Conservation (phyloP, 768 basidiomycete species). For the Mycena albidolilacea region DNA sequence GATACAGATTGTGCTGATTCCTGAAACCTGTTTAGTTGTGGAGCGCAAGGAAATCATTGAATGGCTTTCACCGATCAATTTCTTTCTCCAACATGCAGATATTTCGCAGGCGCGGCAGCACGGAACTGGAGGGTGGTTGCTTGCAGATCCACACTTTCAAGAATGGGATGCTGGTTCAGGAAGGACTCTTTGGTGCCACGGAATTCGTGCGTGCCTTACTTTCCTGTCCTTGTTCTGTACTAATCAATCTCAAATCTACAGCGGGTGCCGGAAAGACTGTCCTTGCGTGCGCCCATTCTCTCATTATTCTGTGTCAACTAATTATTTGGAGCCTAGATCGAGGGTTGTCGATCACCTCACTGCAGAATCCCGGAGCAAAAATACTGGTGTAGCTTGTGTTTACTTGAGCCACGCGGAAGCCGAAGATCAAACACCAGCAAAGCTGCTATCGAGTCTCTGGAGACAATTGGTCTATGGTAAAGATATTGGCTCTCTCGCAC, state of each 20-base stretch:
- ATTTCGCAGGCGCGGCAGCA: not conserved
- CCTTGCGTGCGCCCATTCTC: not conserved
- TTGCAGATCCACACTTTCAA: not conserved
- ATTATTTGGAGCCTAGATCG: not conserved
- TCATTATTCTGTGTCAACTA: not conserved
- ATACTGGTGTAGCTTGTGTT: not conserved
- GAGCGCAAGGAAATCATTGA: not conserved
- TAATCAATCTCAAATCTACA: not conserved
- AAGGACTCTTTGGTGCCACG: not conserved
- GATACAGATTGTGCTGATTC: not conserved
- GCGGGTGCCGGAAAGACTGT: not conserved
- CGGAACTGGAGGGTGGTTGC: not conserved
- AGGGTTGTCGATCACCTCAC: not conserved
- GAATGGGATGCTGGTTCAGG: not conserved
- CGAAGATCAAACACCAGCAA: not conserved
- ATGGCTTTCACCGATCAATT: not conserved
- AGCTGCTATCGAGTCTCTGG: not conserved
- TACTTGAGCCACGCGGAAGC: not conserved
- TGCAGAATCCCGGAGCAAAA: not conserved
- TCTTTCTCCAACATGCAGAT: not conserved
- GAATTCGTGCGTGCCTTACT: not conserved
- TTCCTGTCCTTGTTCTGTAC: not conserved
- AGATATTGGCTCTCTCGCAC: not conserved
- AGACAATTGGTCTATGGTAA: not conserved
- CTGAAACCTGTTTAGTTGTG: not conserved